Conservation (phyloP, 148 eudicot genomes). For the Vaccinium darrowii region DNA sequence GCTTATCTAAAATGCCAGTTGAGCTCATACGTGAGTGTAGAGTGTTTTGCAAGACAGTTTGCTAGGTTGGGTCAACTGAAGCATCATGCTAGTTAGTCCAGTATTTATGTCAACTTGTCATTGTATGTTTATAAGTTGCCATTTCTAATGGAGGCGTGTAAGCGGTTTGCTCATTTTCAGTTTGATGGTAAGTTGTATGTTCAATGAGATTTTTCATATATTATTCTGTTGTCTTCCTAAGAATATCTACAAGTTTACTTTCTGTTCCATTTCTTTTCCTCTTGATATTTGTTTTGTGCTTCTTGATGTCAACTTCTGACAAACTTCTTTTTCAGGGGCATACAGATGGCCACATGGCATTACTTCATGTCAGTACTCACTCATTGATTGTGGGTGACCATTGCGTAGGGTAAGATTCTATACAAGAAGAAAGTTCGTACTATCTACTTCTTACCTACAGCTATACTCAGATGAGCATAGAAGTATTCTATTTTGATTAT, state of each 20-base stretch:
- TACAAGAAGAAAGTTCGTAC: background rate
- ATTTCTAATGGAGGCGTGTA: background rate
- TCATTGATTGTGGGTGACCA: constrained; percentile 95
- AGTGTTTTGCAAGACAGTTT: background rate
- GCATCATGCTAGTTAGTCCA: background rate
- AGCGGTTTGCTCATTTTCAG: background rate
- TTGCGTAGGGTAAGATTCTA: constrained; percentile 79
- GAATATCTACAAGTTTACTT: background rate
- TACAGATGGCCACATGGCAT: constrained; percentile 92
- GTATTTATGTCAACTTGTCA: background rate
- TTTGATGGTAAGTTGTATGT: background rate
- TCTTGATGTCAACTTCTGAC: background rate
- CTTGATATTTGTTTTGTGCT: background rate
- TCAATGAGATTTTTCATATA: background rate
- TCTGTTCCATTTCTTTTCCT: constrained; percentile 5
- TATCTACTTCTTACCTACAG: background rate
- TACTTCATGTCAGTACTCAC: constrained; percentile 72
- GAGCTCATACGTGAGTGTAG: background rate
- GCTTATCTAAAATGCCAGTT: background rate
- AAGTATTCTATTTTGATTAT: background rate
- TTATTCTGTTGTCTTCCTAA: background rate
- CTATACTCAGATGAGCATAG: constrained; percentile 2
- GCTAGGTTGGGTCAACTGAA: background rate
- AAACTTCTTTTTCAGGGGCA: constrained; percentile 63
- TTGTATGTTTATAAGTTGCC: background rate